Percentiles rank a stretch among this genome's conserved stretches.
phyloP scores from a whole-genome alignment of 345 rosid species.

The Angophora floribunda region DNA sequence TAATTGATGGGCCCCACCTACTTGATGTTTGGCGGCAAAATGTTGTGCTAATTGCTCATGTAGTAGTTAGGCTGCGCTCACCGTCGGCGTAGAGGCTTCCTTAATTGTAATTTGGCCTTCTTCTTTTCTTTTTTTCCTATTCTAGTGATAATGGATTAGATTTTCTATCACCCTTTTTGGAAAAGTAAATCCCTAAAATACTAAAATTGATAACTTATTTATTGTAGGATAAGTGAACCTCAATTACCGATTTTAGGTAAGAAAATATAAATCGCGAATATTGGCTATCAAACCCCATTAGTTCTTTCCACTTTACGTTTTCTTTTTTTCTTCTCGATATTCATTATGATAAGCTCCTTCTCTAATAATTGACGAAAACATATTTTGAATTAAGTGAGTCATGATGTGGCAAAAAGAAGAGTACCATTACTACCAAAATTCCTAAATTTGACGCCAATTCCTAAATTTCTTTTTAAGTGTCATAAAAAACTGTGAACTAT shows the following conservation, averaged over 20 bases:
- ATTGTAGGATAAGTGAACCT: not conserved
- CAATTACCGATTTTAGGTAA: not conserved
- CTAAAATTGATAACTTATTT: not conserved
- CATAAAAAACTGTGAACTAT: not conserved
- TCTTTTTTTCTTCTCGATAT: not conserved
- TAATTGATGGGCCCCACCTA: not conserved
- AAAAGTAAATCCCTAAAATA: not conserved
- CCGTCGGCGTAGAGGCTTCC: not conserved
- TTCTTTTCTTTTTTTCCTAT: not conserved
- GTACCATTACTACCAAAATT: not conserved
- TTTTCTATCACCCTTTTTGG: not conserved
- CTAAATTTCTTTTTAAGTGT: not conserved
- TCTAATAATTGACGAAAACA: not conserved
- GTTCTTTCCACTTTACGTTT: not conserved
- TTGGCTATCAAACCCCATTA: not conserved
- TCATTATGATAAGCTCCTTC: not conserved
- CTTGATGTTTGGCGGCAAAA: not conserved
- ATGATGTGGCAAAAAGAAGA: not conserved
- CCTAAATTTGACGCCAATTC: not conserved
- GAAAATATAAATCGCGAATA: not conserved
- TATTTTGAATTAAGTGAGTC: not conserved
- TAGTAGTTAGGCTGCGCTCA: not conserved
- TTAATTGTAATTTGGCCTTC: not conserved
- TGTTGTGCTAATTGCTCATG: not conserved
- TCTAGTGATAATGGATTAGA: not conserved